A percentile compares a stretch with the other conserved stretches of the same genome.
These are phyloP conservation scores for Sinapis alba DNA, from an alignment of 441 rosid genomes.

Conservation along the genomic window DNA sequence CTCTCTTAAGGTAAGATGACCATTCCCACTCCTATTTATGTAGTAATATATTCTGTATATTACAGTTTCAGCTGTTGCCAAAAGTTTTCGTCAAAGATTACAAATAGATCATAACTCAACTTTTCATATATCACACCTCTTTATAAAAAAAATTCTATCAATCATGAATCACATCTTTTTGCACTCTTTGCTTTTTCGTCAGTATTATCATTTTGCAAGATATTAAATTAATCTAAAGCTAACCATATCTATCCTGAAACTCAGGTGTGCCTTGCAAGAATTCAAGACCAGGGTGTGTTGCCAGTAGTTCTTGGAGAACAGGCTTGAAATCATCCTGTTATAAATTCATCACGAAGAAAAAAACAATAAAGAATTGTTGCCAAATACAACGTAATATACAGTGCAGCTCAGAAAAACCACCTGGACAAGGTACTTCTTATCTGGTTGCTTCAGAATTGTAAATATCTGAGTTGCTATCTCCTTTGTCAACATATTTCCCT, in stretches of 20 bases:
- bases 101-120: slow-evolving; percentile 18
- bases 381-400: not conserved
- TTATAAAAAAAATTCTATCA: not conserved
- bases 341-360: slow-evolving; percentile 5
- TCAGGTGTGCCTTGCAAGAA: slow-evolving; percentile 98
- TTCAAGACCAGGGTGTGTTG: slow-evolving; percentile 98
- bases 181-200: not conserved
- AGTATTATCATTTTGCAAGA: not conserved
- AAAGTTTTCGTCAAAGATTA: slow-evolving; percentile 28
- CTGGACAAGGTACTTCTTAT: slow-evolving; percentile 80
- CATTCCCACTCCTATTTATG: slow-evolving; percentile 88
- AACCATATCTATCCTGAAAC: slow-evolving; percentile 99
- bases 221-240: slow-evolving; percentile 29
- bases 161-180: slow-evolving; percentile 1
- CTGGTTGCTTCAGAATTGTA: slow-evolving; percentile 81
- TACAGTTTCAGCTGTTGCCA: slow-evolving; percentile 96
- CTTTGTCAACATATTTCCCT: slow-evolving; percentile 78
- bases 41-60: slow-evolving; percentile 97
- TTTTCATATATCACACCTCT: not conserved
- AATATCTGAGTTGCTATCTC: slow-evolving; percentile 76
- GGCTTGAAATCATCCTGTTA: slow-evolving; percentile 93
- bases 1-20: slow-evolving; percentile 89
- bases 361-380: not conserved
- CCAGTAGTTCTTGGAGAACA: slow-evolving; percentile 82
- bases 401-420: slow-evolving; percentile 42